These are phyloP conservation scores for Novymonas esmeraldas DNA, from an alignment of 208 protist species.

Conservation along the genomic window DNA sequence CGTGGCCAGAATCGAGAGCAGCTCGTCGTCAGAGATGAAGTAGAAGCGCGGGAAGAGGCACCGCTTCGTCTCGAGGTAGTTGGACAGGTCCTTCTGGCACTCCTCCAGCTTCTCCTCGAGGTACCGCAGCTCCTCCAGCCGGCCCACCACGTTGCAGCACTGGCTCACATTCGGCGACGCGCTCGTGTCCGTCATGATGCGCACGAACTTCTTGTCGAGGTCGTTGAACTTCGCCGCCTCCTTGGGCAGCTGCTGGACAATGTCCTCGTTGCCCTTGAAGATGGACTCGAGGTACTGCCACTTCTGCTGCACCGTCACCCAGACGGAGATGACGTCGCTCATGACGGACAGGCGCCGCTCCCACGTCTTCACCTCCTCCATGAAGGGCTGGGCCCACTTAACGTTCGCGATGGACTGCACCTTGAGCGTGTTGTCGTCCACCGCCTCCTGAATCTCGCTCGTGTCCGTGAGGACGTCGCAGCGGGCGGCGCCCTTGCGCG, in stretches of 20 bases:
- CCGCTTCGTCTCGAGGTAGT: slow-evolving; percentile 99
- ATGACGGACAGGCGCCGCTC: slow-evolving; percentile 96
- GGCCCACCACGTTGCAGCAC: slow-evolving; percentile 90
- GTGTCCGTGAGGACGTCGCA: slow-evolving; percentile 95
- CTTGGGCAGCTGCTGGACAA: slow-evolving; percentile 98
- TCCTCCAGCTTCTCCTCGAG: slow-evolving; percentile 96
- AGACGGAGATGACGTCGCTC: slow-evolving; percentile 96
- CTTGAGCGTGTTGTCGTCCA: slow-evolving; percentile 98
- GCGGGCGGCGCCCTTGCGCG: slow-evolving; percentile 86
- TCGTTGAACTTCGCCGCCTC: slow-evolving; percentile 98
- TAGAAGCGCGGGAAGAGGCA: slow-evolving; percentile 99
- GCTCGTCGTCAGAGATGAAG: slow-evolving; percentile 99
- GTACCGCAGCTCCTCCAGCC: slow-evolving; percentile 93
- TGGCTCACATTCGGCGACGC: slow-evolving; percentile 93
- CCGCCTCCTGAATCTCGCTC: slow-evolving; percentile 95
- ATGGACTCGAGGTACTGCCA: slow-evolving; percentile 99
- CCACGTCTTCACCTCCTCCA: slow-evolving; percentile 96
- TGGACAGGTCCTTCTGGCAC: slow-evolving; percentile 98
- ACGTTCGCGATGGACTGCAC: slow-evolving; percentile 97
- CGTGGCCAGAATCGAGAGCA: slow-evolving; percentile 97
- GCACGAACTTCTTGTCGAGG: slow-evolving; percentile 97
- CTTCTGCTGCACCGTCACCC: slow-evolving; percentile 98
- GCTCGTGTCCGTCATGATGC: slow-evolving; percentile 96
- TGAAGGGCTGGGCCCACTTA: slow-evolving; percentile 97
- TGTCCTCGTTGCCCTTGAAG: slow-evolving; percentile 99